Evolutionary conservation across 2,329 filamentous ascomycete species (phyloP), one percentile per base, ranked within the genome.

Genomic region (Aspergillus phoenicis): DNA sequence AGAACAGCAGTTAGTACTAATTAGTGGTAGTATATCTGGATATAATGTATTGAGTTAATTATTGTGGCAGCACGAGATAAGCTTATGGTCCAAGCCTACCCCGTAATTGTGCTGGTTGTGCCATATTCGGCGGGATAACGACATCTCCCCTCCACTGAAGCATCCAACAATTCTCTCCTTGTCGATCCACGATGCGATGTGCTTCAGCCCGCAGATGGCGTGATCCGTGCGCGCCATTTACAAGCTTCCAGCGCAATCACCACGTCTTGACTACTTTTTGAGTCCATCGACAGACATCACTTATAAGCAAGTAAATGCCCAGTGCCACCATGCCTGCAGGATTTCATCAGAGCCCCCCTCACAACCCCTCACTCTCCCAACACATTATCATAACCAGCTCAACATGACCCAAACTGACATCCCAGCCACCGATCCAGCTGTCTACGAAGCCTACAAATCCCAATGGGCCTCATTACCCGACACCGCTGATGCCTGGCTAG

Each of bases 401-500:
- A 47, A 15, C 5, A 71, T 71, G 67, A 33, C 66, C 8, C 57
- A 64, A 33, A n/a, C 33, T 17, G 38, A 41, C 22, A 38, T 68
- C 38, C 63, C 70, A 10, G 69, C 66, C 5, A 71, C 77, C 8
- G 78, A 82, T 52, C 78, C 80, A 5, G 62, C 68, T 11, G 66
- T 79, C 20, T 83, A 83, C 61, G 68, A 73, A 11, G 62, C 72
- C 38, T 79, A 81, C 59, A 68, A 80, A 59, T 71, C 74, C 38
- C 81, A 74, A 64, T 71, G 67, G 64, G 62, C 73, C 48, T 62
- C 71, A 2, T 64, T 69, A 0, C 83, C 83, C 2, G 64, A 73
- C 41, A 76, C 74, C 5, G 69, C 77, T 13, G 71, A 75, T 15
- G 77, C 66, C 59, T 85, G 83, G 83, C 64, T 84, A 7, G 68